Base-by-base conservation (phyloP, 2,329 filamentous ascomycete species). In the Aspergillus novofumigatus region DNA sequence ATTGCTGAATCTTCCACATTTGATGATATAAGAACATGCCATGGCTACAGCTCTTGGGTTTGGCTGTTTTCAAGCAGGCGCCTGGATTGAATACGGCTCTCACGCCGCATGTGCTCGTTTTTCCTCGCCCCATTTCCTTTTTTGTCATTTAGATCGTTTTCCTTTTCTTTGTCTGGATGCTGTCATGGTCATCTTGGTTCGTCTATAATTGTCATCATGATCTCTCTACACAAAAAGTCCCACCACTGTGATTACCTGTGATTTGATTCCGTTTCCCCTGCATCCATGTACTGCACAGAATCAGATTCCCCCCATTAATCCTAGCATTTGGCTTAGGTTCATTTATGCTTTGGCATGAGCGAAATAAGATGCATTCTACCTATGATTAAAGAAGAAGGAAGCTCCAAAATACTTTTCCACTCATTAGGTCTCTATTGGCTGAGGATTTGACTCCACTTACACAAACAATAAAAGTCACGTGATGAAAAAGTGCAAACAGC, bases 81-180 rank as follows among this genome's bases (percentile, higher is more conserved):
- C 57, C 61, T 62, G 63, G 59, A 65, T 35, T 53, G 41, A 11
- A 21, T 44, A 44, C 14, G 42, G 26, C 23, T 38, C 49, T 66
- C 62, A 67, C 64, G 66, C 65, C 62, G 65, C 61, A 63, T 66
- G 67, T 68, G 66, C 66, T 64, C 61, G 57, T 65, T 64, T 65
- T 63, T 52, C n/a, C 32, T 29, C n/a, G 17, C 49, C 21, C 29
- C n/a, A 8, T 11, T 29, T 38, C n/a, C n/a, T 38, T 25, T 25
- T 55, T 53, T 51, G 42, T 53, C 48, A 29, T 53, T 48, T 59
- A 56, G 57, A 59, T 56, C 53, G 32, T 38, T 59, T 51, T 52
- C 49, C 51, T 49, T 57, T 50, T 54, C 52, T 54, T 48, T 54
- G 28, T 56, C 47, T 42, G 49, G 38, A 51, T 50, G 48, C 14